A percentile compares a stretch with the other conserved stretches of the same genome.
phyloP scores from a whole-genome alignment of 305 asterid species.

The Solanum hybrid region DNA sequence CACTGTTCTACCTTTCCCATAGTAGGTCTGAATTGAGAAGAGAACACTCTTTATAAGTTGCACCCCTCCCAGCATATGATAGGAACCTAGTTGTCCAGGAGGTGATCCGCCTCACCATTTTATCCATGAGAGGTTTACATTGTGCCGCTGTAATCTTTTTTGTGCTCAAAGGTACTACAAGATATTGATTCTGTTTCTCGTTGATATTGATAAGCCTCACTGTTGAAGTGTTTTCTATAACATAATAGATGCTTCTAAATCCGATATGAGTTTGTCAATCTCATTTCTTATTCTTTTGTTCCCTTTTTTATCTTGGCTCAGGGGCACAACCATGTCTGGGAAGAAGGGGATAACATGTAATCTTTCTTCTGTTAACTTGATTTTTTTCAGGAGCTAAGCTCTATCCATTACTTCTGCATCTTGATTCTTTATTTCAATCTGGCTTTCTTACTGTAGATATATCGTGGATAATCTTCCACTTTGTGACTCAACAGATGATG shows the following conservation, averaged over 20 bases:
- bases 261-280: too few relatives aligned
- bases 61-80: background rate
- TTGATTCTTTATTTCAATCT: background rate
- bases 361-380: too few relatives aligned
- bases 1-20: background rate
- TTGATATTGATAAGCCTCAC: background rate
- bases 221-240: background rate
- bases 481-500: too few relatives aligned
- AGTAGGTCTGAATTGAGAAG: background rate
- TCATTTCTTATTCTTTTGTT: too few relatives aligned
- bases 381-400: background rate
- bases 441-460: too few relatives aligned
- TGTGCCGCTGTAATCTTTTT: background rate
- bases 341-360: background rate
- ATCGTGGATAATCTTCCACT: too few relatives aligned
- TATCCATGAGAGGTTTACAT: background rate
- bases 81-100: background rate
- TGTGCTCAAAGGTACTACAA: background rate
- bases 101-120: background rate
- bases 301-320: background rate
- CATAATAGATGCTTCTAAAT: too few relatives aligned
- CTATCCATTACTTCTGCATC: background rate
- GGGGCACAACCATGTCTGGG: background rate
- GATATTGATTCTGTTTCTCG: background rate
- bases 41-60: background rate